Evolutionary conservation across 306 rosid genomes (phyloP), one percentile per base, ranked within the genome.

Genomic region (Prunus mira): DNA sequence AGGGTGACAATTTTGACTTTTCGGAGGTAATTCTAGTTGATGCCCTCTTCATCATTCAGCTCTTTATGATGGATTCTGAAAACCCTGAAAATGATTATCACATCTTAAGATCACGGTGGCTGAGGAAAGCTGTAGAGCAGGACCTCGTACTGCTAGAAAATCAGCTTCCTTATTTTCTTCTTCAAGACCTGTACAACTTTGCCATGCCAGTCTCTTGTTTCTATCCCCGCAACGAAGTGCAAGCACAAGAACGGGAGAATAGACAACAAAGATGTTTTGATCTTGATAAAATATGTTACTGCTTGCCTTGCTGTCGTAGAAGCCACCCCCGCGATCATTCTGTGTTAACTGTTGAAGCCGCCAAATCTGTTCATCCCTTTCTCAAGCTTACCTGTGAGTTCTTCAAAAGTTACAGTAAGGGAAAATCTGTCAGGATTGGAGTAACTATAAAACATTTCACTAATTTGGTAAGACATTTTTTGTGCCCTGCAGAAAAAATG

Each of bases 61-160:
- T 90, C 24, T 61, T 90, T 9, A 8, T 83, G 65, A 76, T 84
- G 52, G 84, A 72, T 34, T 62, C 61, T 1, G 65, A 76, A 9
- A n/a, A 66, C 12, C 4, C 49, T 0, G 27, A 11, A 7, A 51
- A 60, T 24, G 91, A 88, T 74, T 69, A 52, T 38, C 9, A 38
- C 64, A 87, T 87, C 13, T 14, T 85, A 8, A 65, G 83, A 1
- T 83, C 80, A 6, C 69, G 86, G 1, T 86, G 91, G 96, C 52
- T 86, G 8, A 50, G 66, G 38, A 76, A 47, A 64, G 75, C n/a
- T 24, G 56, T 87, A 11, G 38, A 74, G 62, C 78, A 74, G 47
- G 96, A 88, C 32, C 43, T 88, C 79, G 22, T 88, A 0, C n/a
- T 91, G 3, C 72, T 91, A 2, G 91, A 91, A 24, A 91, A 91